These are phyloP conservation scores for Annulohypoxylon bovei DNA, from an alignment of 495 filamentous ascomycete species.

Conservation along the genomic window DNA sequence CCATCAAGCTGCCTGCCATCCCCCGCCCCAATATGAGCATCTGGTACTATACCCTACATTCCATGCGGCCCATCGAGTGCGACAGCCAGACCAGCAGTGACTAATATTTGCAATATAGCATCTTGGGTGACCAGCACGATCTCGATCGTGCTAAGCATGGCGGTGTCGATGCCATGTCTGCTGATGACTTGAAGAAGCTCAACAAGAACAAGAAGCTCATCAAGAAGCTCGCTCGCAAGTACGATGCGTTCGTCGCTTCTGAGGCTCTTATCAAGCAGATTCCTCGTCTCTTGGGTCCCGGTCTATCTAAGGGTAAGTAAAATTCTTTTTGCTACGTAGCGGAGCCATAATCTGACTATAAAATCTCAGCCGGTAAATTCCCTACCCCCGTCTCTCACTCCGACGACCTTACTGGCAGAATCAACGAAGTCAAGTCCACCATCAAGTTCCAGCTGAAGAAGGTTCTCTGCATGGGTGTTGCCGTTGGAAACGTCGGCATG, in stretches of 20 bases:
- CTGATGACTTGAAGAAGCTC: conserved; percentile 99
- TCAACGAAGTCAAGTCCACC: conserved; percentile 98
- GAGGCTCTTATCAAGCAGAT: conserved; percentile 99
- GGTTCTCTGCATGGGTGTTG: conserved; percentile 99
- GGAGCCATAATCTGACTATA: conserved; percentile 17
- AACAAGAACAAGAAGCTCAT: conserved; percentile 99
- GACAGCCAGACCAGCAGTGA: not conserved
- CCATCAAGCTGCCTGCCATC: conserved; percentile 89
- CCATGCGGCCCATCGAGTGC: conserved; percentile 1
- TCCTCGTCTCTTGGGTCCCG: conserved; percentile 96
- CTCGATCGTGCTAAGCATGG: conserved; percentile 99
- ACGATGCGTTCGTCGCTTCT: conserved; percentile 98
- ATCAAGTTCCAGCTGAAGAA: conserved; percentile 99
- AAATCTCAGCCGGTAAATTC: conserved; percentile 89
- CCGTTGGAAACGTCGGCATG: conserved; percentile 98
- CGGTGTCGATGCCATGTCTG: conserved; percentile 95
- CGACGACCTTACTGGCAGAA: conserved; percentile 91
- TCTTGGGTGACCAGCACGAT: conserved; percentile 99
- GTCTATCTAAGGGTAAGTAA: conserved; percentile 91
- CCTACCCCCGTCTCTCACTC: conserved; percentile 95
- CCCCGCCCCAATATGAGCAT: conserved; percentile 94
- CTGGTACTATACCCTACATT: conserved; percentile 62
- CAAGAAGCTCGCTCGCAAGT: conserved; percentile 99
- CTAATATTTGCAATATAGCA: conserved; percentile 59
- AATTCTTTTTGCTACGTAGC: not conserved